Evolutionary conservation across 306 rosid species (phyloP).

Genomic region (Cicer pinnatifidum): DNA sequence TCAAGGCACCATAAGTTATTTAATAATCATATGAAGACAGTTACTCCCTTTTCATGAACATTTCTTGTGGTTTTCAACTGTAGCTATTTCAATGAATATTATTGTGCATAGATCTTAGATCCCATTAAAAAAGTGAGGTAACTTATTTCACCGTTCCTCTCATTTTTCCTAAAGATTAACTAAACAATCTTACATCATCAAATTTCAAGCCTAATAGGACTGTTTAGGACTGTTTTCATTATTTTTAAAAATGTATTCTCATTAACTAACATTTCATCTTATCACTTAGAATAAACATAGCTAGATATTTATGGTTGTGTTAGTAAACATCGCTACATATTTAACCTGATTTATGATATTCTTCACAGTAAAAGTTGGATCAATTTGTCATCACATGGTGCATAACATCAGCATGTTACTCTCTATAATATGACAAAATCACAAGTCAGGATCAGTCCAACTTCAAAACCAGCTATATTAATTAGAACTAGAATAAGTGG

Average conservation of each 20-base stretch:
- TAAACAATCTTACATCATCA: too few species aligned
- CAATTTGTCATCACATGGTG: background rate
- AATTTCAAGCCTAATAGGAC: too few species aligned
- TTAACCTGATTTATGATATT: background rate
- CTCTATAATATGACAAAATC: background rate
- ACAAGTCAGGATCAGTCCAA: background rate
- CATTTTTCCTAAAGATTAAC: background rate
- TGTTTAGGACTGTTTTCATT: too few species aligned
- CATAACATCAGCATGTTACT: background rate
- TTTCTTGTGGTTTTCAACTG: conserved; percentile 13
- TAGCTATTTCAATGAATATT: background rate
- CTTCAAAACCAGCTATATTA: background rate
- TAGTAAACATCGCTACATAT: conserved; percentile 2
- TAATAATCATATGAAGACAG: conserved; percentile 14
- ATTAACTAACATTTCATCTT: too few species aligned
- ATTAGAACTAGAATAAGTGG: background rate
- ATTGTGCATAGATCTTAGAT: background rate
- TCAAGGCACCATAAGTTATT: background rate
- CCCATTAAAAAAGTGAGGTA: background rate
- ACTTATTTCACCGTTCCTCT: background rate
- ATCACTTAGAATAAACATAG: too few species aligned
- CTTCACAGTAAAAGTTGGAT: background rate
- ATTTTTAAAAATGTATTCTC: too few species aligned
- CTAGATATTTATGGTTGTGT: background rate
- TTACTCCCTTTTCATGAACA: background rate